phyloP scores from a whole-genome alignment of 768 basidiomycete species.

The Tephrocybe sp. region DNA sequence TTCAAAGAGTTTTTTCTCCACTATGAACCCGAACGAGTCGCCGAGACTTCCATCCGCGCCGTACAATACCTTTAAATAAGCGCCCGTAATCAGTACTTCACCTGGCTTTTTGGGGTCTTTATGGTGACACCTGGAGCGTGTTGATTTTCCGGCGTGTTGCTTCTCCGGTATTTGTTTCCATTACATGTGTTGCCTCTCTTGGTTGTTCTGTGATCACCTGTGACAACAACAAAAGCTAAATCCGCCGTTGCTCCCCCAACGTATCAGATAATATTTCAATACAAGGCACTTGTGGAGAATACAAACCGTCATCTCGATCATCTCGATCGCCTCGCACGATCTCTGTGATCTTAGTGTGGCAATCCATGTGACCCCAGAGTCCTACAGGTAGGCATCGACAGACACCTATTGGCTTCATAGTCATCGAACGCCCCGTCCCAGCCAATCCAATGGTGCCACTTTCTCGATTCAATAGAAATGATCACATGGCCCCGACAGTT shows the following conservation, averaged over 20 bases:
- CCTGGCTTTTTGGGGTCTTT: background rate
- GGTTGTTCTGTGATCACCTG: background rate
- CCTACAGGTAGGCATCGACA: background rate
- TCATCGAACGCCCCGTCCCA: constrained; percentile 9
- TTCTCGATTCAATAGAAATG: background rate
- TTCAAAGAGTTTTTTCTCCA: background rate
- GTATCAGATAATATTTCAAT: background rate
- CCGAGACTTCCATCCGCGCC: background rate
- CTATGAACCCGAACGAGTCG: background rate
- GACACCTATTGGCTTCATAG: constrained; percentile 6
- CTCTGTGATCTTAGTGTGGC: no score
- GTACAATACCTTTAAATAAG: background rate
- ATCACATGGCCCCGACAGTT: constrained; percentile 13
- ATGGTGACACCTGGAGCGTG: background rate
- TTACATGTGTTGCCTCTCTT: background rate
- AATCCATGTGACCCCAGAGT: constrained; percentile 1
- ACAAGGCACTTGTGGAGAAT: background rate
- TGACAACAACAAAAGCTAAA: background rate
- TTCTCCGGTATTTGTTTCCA: constrained; percentile 10
- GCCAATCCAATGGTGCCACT: constrained; percentile 1
- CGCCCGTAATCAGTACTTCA: background rate
- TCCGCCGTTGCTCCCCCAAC: background rate
- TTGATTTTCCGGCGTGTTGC: constrained; percentile 6
- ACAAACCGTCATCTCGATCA: background rate
- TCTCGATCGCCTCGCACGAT: no score